These are phyloP conservation scores for Capsicum pubescens DNA, from an alignment of 257 asterid genomes.

Conservation along the genomic window DNA sequence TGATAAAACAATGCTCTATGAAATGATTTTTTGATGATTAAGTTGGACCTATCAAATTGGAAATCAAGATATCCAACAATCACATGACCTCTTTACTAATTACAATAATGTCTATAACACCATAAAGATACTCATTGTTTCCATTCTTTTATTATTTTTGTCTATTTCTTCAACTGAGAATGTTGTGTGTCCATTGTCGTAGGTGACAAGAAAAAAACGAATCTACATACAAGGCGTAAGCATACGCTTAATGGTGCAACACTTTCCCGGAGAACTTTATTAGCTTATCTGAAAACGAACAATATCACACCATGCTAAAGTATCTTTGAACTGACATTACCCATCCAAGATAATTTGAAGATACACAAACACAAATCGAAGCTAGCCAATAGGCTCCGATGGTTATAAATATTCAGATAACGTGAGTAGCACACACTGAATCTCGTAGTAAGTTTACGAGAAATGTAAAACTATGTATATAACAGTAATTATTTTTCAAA, in stretches of 20 bases:
- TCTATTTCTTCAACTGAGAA: neutral
- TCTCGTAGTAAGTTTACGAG: neutral
- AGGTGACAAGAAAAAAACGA: neutral
- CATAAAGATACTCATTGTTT: conserved; percentile 7
- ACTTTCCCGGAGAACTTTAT: neutral
- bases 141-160: neutral
- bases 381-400: too few relatives aligned
- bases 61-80: neutral
- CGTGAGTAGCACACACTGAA: neutral
- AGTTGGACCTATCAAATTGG: neutral
- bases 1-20: neutral
- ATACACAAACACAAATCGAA: neutral
- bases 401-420: neutral
- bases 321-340: neutral
- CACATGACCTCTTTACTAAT: neutral
- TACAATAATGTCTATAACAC: neutral
- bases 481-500: neutral
- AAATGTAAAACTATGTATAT: neutral
- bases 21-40: neutral
- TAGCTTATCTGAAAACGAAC: neutral
- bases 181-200: neutral
- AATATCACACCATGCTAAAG: neutral
- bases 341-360: neutral
- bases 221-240: neutral
- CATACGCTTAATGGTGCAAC: neutral